Base-by-base conservation (phyloP, 495 filamentous ascomycete genomes). In the Hyphodiscus hymeniophilus region DNA sequence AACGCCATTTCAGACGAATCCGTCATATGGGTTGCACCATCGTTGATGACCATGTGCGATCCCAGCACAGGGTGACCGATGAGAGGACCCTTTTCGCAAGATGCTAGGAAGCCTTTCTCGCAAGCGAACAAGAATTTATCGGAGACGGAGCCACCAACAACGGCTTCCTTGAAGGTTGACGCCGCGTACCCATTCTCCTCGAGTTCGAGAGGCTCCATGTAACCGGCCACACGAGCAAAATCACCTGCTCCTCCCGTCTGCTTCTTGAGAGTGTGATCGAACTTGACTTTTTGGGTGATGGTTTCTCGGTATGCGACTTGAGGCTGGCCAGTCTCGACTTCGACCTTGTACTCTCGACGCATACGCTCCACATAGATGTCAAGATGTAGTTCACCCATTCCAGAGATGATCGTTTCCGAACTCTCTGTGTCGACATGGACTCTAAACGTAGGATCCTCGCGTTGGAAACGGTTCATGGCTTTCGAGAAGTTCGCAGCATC, bases 1-100 rank as follows among this genome's bases (percentile, higher is more conserved):
- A 99, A 99, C n/a, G 94, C 81, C 78, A 88, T 90, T 76, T 99
- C 94, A 34, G 85, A 91, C 3, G 92, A 97, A 69, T 99, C 94
- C 13, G 92, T 97, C 70, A 94, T 89, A 74, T 99, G 94, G 1
- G 88, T 99, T 26, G 89, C 89, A 62, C 94, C 94, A 60, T 99
- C 94, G 65, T 92, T 95, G 68, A 99, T 74, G 40, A 95, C 75
- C 90, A 99, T 95, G 58, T 64, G 71, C 3, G 87, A 76, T 24
- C 92, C 94, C 18, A 99, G 80, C 35, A 99, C 89, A 63, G 79
- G 84, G 74, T 99, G 94, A 42, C 91, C 92, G 51, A 99, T 79
- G 22, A 97, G 72, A 17, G 92, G 92, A 13, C 94, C 94, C 68
- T 89, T 89, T 35, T 85, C 75, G 63, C 87, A 94, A 39, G 84